A percentile compares a stretch with the other conserved stretches of the same genome.
phyloP scores from a whole-genome alignment of 2,329 filamentous ascomycete species.

The Hymenoscyphus repandus region DNA sequence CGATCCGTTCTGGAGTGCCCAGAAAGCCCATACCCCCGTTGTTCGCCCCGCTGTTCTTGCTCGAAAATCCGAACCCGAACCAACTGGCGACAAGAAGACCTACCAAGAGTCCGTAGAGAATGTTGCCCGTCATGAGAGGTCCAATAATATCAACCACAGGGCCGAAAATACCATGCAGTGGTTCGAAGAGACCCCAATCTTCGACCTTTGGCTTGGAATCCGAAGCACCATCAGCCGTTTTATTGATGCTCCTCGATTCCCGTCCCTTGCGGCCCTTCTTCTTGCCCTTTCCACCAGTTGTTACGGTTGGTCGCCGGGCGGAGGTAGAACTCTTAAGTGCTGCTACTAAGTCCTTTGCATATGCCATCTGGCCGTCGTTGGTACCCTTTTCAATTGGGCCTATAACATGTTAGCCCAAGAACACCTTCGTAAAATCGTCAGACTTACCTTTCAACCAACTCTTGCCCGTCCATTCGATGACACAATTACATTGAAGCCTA shows the following conservation, averaged over 20 bases:
- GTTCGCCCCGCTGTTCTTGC: constrained; percentile 33
- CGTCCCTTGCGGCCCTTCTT: constrained; percentile 42
- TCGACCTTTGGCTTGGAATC: constrained; percentile 34
- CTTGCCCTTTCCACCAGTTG: constrained; percentile 49
- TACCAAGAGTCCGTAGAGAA: constrained; percentile 69
- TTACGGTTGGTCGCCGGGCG: constrained; percentile 51
- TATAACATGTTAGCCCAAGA: constrained; percentile 35
- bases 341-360: constrained; percentile 74
- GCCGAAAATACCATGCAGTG: constrained; percentile 62
- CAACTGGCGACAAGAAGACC: constrained; percentile 70
- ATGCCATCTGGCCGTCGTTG: constrained; percentile 80
- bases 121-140: constrained; percentile 69
- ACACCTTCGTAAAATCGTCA: neutral
- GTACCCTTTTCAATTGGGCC: constrained; percentile 95
- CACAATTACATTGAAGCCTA: constrained; percentile 79
- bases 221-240: constrained; percentile 32
- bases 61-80: constrained; percentile 56
- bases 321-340: constrained; percentile 69
- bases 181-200: constrained; percentile 79
- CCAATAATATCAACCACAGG: constrained; percentile 65
- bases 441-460: constrained; percentile 89
- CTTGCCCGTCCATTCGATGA: constrained; percentile 94
- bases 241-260: constrained; percentile 40
- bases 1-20: constrained; percentile 57
- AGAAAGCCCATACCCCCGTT: constrained; percentile 36